Evolutionary conservation across 2,329 filamentous ascomycete species (phyloP).

Genomic region (Metarhizium brunneum): DNA sequence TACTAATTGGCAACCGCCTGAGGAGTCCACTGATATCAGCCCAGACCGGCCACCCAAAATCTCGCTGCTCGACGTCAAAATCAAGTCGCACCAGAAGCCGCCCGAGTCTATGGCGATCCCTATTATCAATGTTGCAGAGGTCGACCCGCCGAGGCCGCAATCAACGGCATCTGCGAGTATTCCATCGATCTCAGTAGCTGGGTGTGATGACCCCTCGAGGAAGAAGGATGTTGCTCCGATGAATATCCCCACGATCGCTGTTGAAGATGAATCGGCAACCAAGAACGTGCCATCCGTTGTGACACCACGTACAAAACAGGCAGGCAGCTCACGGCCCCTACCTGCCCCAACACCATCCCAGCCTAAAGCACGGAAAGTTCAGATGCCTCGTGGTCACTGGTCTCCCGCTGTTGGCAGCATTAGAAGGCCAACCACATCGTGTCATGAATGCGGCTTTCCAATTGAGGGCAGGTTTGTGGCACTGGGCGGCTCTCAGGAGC

Average conservation of each 20-base stretch:
- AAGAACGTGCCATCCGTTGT: slow-evolving; percentile 35
- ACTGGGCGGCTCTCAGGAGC: slow-evolving; percentile 59
- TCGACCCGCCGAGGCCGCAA: slow-evolving; percentile 25
- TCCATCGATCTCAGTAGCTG: slow-evolving; percentile 28
- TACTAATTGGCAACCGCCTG: slow-evolving; percentile 67
- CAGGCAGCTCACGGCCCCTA: slow-evolving; percentile 23
- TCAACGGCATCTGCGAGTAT: slow-evolving; percentile 19
- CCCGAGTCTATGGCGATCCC: slow-evolving; percentile 34
- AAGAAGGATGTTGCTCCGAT: slow-evolving; percentile 22
- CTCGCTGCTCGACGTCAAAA: slow-evolving; percentile 6
- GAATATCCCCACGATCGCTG: slow-evolving; percentile 42
- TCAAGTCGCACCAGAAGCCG: slow-evolving; percentile 11
- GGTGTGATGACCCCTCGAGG: slow-evolving; percentile 11
- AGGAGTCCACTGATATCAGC: slow-evolving; percentile 60
- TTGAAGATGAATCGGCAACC: slow-evolving; percentile 24
- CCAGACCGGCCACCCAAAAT: slow-evolving; percentile 28
- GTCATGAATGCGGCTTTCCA: slow-evolving; percentile 72
- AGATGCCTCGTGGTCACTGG: slow-evolving; percentile 45
- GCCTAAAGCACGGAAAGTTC: slow-evolving; percentile 24
- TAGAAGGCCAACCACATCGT: slow-evolving; percentile 57
- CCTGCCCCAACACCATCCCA: slow-evolving; percentile 34
- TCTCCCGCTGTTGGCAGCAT: slow-evolving; percentile 40
- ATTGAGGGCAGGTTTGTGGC: slow-evolving; percentile 89
- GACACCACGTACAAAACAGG: slow-evolving; percentile 31
- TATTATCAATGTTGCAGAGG: slow-evolving; percentile 46